Evolutionary conservation across 371 early-diverging fungal genomes (phyloP), one percentile per base, ranked within the genome.

Genomic region (Batkoa obscura): DNA sequence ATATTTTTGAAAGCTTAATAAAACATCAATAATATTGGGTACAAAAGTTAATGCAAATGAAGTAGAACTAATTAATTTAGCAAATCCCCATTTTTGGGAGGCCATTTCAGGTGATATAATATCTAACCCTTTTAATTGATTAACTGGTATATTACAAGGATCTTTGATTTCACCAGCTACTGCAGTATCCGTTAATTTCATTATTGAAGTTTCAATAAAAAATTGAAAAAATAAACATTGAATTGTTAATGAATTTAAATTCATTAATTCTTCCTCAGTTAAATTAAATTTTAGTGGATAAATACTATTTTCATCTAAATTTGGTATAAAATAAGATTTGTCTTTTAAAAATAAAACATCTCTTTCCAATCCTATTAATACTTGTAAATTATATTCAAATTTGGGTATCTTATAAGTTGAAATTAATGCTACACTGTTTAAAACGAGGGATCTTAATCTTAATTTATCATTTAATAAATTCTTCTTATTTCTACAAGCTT

Each of bases 401-500:
- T 45, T 55, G 4, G 56, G 56, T 8, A 55, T 23, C 1, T 12
- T 13, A 46, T 55, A 55, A 31, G 41, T 8, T 15, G 56, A 55
- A 43, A 42, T 17, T 15, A 55, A 36, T 3, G 43, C 56, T 15
- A 55, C 56, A 34, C 56, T 55, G 13, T 30, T 41, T 4, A 55
- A 32, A 2, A 47, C 42, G 2, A 55, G 31, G 1, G 56, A 55
- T 15, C 56, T 30, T 3, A 55, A 34, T 35, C 43, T 43, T 13
- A 55, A 3, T 30, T 17, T 9, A 3, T 43, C 23, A 30, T 8
- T 5, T 6, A 55, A 43, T 15, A 43, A 9, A 13, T 45, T 30
- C 6, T 32, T 17, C 3, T 55, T 55, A 31, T 5, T 5, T 31
- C 56, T 23, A 35, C 56, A 55, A n/a, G 43, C 42, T 5, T 69